Evolutionary conservation across 1,139 yeast species (phyloP).

Genomic region (Candida sojae): DNA sequence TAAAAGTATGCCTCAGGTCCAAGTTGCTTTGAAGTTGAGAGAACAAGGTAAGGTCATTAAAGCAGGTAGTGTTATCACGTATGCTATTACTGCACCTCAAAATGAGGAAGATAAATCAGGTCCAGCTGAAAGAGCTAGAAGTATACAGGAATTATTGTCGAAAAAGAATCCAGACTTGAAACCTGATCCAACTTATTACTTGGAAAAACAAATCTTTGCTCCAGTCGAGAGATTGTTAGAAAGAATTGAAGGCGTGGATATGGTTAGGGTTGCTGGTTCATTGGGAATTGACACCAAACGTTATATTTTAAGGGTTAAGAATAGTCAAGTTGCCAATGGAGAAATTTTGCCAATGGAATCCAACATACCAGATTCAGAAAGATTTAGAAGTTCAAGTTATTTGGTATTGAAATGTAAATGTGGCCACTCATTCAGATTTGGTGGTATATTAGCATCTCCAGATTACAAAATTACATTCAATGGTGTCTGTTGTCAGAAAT

Average conservation of each 20-base stretch:
- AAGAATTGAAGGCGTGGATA: conserved; percentile 84
- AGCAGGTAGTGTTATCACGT: conserved; percentile 90
- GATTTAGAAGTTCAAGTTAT: conserved; percentile 67
- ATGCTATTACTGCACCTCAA: conserved; percentile 59
- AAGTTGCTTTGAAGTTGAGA: conserved; percentile 81
- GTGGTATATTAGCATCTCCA: conserved; percentile 68
- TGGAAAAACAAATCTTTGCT: conserved; percentile 86
- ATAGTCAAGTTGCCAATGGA: conserved; percentile 36
- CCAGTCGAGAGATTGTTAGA: conserved; percentile 89
- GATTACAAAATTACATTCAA: conserved; percentile 60
- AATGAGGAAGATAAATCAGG: conserved; percentile 39
- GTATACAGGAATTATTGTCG: conserved; percentile 68
- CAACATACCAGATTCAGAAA: conserved; percentile 75
- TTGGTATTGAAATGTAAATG: conserved; percentile 67
- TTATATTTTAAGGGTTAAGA: conserved; percentile 52
- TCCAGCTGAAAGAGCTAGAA: conserved; percentile 77
- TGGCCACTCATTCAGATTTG: conserved; percentile 60
- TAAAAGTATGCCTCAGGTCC: conserved; percentile 88
- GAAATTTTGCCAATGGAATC: conserved; percentile 78
- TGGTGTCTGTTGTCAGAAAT: conserved; percentile 72
- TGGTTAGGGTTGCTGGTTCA: conserved; percentile 71
- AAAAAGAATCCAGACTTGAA: conserved; percentile 46
- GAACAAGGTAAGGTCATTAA: conserved; percentile 81
- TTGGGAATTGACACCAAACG: conserved; percentile 76
- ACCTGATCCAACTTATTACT: conserved; percentile 78